A percentile compares a stretch with the other conserved stretches of the same genome.
Conservation (phyloP, 208 protist genomes). For the Balamuthia mandrillaris region DNA sequence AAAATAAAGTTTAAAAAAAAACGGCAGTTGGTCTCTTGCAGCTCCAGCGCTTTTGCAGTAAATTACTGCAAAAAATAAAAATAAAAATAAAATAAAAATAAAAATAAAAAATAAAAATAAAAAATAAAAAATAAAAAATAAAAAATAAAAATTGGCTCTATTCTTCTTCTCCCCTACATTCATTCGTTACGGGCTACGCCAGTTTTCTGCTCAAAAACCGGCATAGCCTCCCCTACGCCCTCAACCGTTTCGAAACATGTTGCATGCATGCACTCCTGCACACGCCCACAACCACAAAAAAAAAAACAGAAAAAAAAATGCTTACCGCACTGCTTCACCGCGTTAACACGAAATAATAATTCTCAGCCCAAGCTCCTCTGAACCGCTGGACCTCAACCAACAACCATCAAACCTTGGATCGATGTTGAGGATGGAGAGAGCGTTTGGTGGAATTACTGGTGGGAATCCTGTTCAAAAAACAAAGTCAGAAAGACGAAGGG, state of each 20-base stretch:
- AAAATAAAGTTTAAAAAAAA: no score
- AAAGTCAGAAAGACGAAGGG: not conserved
- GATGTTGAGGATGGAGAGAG: not conserved
- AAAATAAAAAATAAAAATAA: not conserved
- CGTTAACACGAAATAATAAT: no score
- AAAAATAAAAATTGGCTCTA: not conserved
- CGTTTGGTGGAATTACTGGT: not conserved
- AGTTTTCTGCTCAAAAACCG: not conserved
- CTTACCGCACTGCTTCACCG: no score
- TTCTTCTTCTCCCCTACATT: no score
- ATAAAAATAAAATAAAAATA: not conserved
- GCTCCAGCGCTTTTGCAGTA: no score
- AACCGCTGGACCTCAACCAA: not conserved
- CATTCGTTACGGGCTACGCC: not conserved
- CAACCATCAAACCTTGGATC: not conserved
- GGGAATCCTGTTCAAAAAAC: not conserved
- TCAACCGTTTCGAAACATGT: no score
- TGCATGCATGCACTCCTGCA: no score
- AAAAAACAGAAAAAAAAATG: no score
- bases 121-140: not conserved
- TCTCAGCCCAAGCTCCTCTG: no score
- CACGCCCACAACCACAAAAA: no score
- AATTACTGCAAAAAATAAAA: not conserved
- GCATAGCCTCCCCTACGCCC: not conserved
- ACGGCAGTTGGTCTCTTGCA: no score